Evolutionary conservation across 2,329 filamentous ascomycete species (phyloP), one percentile per base, ranked within the genome.

Genomic region (Alternaria incomplexa): DNA sequence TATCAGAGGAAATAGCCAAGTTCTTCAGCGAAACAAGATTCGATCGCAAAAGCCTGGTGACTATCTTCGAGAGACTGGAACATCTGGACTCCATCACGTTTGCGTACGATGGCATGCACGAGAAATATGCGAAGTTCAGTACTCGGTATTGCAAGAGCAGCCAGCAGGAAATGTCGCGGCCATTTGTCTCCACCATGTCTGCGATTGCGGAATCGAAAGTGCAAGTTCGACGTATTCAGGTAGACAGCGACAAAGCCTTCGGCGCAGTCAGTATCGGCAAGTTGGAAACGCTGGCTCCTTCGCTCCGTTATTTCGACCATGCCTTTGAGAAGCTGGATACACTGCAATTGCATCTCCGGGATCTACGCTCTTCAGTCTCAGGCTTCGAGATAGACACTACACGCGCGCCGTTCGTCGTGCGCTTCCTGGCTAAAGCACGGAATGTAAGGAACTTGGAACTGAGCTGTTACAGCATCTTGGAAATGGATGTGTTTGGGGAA

Each of bases 161-260:
- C 44, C 71, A 73, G 47, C 70, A 70, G n/a, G 73, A 76, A 25
- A 75, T 74, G 71, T 71, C 68, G 7, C 61, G 73, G 8, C 73
- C 73, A 2, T 76, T 75, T n/a, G 65, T 76, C 3, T 63, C 60
- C 6, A 73, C 70, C 20, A 66, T 76, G 59, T 23, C 56, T 15
- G 72, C 73, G 1, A 65, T 76, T 12, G 66, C 65, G 11, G 51
- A 51, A 11, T 65, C 66, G 10, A 58, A 56, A 11, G 26, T 71
- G n/a, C 43, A 13, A 6, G 56, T 73, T 22, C 46, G 47, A 10
- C 17, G 30, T 4, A 73, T 74, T 10, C 32, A 17, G 4, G 48
- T 64, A 0, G 47, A 64, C 30, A 15, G 36, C 11, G 11, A 43
- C 8, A 53, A 44, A 15, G 23, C 47, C 25, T 51, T 65, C 20